Percentiles rank a stretch among this genome's conserved stretches.
Conservation (phyloP, 2,329 filamentous ascomycete genomes). For the Xylariales sp. region DNA sequence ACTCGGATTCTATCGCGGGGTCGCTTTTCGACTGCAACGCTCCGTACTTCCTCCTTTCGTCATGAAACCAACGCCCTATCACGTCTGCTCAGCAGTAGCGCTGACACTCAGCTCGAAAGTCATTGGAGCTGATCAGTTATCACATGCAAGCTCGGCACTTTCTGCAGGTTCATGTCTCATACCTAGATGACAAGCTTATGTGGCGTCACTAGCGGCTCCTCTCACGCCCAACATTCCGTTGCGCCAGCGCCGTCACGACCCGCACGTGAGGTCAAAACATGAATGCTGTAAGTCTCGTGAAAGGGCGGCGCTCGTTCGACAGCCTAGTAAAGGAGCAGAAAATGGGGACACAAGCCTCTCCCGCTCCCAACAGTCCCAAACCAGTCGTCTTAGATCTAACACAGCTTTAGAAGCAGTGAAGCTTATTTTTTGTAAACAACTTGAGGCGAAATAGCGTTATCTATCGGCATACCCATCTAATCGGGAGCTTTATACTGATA, state of each 20-base stretch:
- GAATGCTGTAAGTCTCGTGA: background rate
- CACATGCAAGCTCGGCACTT: slow-evolving; percentile 35
- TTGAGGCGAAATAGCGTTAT: background rate
- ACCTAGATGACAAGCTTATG: background rate
- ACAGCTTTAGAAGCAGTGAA: background rate
- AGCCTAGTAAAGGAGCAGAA: too few relatives aligned
- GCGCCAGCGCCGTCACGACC: slow-evolving; percentile 15
- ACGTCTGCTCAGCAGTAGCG: background rate
- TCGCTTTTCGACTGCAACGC: background rate
- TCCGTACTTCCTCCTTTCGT: too few relatives aligned
- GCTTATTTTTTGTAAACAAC: background rate
- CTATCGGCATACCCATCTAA: background rate
- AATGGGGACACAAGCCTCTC: background rate
- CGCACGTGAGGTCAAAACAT: slow-evolving; percentile 23
- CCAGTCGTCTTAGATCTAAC: background rate
- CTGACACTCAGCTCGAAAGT: slow-evolving; percentile 14
- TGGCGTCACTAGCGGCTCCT: slow-evolving; percentile 19
- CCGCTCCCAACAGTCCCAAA: background rate
- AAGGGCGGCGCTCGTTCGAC: background rate
- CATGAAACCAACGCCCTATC: background rate
- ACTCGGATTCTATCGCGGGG: background rate
- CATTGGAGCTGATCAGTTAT: slow-evolving; percentile 3
- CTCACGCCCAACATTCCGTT: slow-evolving; percentile 15
- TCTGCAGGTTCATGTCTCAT: slow-evolving; percentile 11
- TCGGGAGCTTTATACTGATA: background rate